A percentile compares a stretch with the other conserved stretches of the same genome.
These are phyloP conservation scores for Podospora fimiseda DNA, from an alignment of 495 filamentous ascomycete species.

Conservation along the genomic window DNA sequence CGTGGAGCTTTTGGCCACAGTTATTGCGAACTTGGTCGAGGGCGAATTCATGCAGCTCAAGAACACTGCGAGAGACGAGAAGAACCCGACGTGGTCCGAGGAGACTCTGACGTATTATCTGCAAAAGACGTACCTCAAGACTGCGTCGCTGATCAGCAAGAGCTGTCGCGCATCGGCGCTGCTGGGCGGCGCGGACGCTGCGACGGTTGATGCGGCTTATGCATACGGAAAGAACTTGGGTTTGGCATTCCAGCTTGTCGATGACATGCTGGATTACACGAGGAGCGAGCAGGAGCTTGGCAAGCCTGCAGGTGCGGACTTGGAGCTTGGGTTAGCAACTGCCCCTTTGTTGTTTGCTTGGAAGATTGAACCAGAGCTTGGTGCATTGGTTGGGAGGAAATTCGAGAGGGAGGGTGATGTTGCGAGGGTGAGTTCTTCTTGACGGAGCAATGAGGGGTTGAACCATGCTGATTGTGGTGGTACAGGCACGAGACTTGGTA, in stretches of 20 bases:
- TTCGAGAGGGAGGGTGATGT: constrained; percentile 81
- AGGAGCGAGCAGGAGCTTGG: constrained; percentile 76
- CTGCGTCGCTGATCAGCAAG: constrained; percentile 90
- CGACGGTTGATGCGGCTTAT: constrained; percentile 87
- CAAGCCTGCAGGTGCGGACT: constrained; percentile 89
- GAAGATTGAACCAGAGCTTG: constrained; percentile 81
- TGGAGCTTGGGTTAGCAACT: constrained; percentile 92
- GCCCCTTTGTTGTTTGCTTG: constrained; percentile 93
- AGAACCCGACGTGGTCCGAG: constrained; percentile 72
- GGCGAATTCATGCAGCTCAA: constrained; percentile 99
- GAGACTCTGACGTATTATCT: constrained; percentile 89
- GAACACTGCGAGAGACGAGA: constrained; percentile 85
- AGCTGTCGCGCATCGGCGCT: constrained; percentile 85
- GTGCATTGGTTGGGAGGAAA: constrained; percentile 83
- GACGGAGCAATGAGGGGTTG: too few species aligned
- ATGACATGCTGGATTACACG: constrained; percentile 97
- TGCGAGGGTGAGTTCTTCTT: constrained; percentile 52
- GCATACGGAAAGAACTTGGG: constrained; percentile 87
- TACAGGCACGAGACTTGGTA: constrained; percentile 84
- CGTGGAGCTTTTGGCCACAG: constrained; percentile 86
- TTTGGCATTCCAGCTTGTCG: constrained; percentile 94
- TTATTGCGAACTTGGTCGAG: constrained; percentile 95
- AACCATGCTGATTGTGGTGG: constrained; percentile 16
- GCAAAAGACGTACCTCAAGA: constrained; percentile 98
- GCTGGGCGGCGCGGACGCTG: constrained; percentile 66